Base-by-base conservation (phyloP, 495 filamentous ascomycete species). In the Neurospora sp. region DNA sequence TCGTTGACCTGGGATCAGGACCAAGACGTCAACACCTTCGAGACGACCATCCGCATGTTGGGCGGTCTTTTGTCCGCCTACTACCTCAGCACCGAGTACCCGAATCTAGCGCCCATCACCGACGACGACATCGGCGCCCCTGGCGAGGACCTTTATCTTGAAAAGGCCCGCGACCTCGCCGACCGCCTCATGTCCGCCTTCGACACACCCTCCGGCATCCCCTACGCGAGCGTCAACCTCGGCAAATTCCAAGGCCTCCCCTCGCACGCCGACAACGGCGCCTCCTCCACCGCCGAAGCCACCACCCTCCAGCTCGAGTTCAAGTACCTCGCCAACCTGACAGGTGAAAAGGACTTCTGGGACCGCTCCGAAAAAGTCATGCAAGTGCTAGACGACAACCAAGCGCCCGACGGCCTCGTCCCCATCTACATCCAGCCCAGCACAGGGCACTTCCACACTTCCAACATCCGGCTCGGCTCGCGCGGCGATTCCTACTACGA, bases 401-500 rank as follows among this genome's bases (percentile, higher is more conserved):
- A 89, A 4, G 85, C 87, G 39, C 79, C 90, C 76, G 95, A 94
- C 81, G 96, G 96, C 9, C 88, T 99, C 48, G 85, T 98, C 14
- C 96, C 95, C 18, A 97, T 97, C 75, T 97, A 91, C 78, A 91
- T 99, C 48, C 90, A 92, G 77, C 88, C 96, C n/a, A 87, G 89
- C 31, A 86, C 84, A 8, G 96, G 95, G 37, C 79, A 86, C 48
- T 99, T 99, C 81, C 85, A 87, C 54, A 93, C 92, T 31, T 81
- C 89, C 4, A 96, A 97, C 76, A 95, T 99, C 78, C 91, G 96
- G 18, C 88, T 99, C 10, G 96, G 96, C 46, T 97, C 92, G 76
- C 87, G 96, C 72, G 96, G 95, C 48, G 96, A 99, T 80, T 97
- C 93, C 20, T 99, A 98, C 79, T 99, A 99, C 82, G 93, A 98